phyloP scores from a whole-genome alignment of 2,329 filamentous ascomycete genomes.

The Magnaporthiopsis rhizophila region DNA sequence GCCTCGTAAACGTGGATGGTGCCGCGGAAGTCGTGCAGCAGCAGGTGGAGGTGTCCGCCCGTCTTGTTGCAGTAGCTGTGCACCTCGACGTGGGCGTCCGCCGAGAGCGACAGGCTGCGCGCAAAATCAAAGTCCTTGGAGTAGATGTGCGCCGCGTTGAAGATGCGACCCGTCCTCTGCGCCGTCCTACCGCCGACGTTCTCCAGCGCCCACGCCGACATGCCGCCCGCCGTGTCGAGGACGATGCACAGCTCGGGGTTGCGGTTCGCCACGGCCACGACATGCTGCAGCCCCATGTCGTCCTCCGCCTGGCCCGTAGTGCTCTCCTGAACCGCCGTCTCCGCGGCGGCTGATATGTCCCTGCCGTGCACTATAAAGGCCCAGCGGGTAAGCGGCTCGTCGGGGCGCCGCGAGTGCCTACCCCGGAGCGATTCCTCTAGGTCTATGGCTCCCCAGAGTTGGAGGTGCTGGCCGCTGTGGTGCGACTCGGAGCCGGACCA shows the following conservation, averaged over 20 bases:
- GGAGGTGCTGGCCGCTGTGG: constrained; percentile 56
- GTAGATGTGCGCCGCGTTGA: constrained; percentile 76
- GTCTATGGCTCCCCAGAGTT: constrained; percentile 76
- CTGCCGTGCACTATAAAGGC: constrained; percentile 77
- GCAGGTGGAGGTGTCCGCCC: constrained; percentile 59
- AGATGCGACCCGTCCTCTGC: constrained; percentile 41
- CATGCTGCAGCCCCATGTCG: constrained; percentile 67
- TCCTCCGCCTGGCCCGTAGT: constrained; percentile 49
- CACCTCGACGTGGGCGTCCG: constrained; percentile 45
- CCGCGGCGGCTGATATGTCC: constrained; percentile 70
- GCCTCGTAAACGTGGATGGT: constrained; percentile 75
- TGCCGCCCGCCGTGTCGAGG: constrained; percentile 72
- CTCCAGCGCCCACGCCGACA: constrained; percentile 91
- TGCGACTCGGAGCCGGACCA: constrained; percentile 74
- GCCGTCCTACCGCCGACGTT: constrained; percentile 52
- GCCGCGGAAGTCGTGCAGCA: constrained; percentile 81
- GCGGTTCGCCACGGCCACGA: constrained; percentile 78
- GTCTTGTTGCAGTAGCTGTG: constrained; percentile 62
- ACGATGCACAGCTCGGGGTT: constrained; percentile 82
- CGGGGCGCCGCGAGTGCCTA: constrained; percentile 9
- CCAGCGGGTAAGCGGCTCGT: constrained; percentile 39
- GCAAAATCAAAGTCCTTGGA: constrained; percentile 41
- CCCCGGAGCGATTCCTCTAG: constrained; percentile 60
- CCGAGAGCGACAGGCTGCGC: constrained; percentile 17
- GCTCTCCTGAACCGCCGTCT: constrained; percentile 59